Evolutionary conservation across 192 early-diverging fungal genomes (phyloP).

Genomic region (Allomyces arbusculus): DNA sequence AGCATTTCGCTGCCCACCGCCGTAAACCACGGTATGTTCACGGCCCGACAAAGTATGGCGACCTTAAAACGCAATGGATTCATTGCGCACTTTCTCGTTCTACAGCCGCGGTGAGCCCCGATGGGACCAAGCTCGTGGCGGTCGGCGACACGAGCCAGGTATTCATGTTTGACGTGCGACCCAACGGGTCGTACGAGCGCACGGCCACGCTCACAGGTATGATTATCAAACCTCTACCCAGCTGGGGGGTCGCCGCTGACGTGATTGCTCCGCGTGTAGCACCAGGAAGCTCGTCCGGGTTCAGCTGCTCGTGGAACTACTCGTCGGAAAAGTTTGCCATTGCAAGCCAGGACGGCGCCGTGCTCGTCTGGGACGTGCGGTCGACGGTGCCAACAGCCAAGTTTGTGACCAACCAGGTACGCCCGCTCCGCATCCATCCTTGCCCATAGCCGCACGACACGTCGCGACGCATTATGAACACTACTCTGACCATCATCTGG

Average conservation of each 20-base stretch:
- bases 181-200: slow-evolving; percentile 40
- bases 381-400: slow-evolving; percentile 54
- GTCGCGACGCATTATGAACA: neutral
- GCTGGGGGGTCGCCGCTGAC: too few relatives aligned
- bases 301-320: slow-evolving; percentile 90
- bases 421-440: neutral
- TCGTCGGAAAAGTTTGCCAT: slow-evolving; percentile 85
- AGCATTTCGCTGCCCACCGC: slow-evolving; percentile 68
- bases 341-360: slow-evolving; percentile 80
- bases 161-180: slow-evolving; percentile 60
- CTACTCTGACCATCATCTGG: slow-evolving; percentile 8
- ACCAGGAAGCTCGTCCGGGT: slow-evolving; percentile 26
- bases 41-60: too few relatives aligned
- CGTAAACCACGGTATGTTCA: slow-evolving; percentile 53
- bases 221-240: too few relatives aligned
- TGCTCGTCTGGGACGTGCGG: slow-evolving; percentile 81
- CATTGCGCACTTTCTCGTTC: neutral
- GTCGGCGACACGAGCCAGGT: slow-evolving; percentile 79
- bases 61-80: neutral
- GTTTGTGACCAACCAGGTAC: slow-evolving; percentile 46
- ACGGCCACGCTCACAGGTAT: slow-evolving; percentile 52
- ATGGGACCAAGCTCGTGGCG: slow-evolving; percentile 74
- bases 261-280: too few relatives aligned
- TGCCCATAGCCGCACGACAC: neutral
- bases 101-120: slow-evolving; percentile 65